Evolutionary conservation across 495 filamentous ascomycete genomes (phyloP), one percentile per base, ranked within the genome.

Genomic region (Penicillium odoratum): DNA sequence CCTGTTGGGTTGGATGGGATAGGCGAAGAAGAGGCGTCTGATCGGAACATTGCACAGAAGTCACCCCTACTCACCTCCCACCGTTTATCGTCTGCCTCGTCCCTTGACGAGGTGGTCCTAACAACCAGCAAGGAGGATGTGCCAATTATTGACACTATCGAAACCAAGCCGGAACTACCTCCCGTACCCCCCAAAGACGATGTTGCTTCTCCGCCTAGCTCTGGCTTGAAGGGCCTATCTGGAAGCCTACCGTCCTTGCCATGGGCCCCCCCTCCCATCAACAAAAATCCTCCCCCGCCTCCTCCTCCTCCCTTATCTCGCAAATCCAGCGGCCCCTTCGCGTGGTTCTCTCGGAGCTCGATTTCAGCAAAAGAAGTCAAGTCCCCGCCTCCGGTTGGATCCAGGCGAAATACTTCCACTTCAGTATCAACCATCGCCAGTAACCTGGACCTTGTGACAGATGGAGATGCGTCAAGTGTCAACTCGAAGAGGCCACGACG

Each of bases 261-360:
- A 59, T 84, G 81, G 81, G 76, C 33, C 57, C 56, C 69, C 34
- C 71, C 74, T 53, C 73, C 73, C 47, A 65, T 70, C 30, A 73
- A 73, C 50, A 76, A 77, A 55, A 71, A 69, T 38, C 66, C 64
- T 49, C 63, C 74, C 50, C 72, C 81, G 30, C 64, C 70, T 43
- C 69, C 81, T 33, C 73, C 75, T 28, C 74, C 80, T 29, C 74
- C 75, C 25, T 70, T 79, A 4, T 58, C 81, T 33, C 80, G 89
- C 68, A 93, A 91, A 67, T 75, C 90, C 25, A 89, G 86, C 44
- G 86, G 89, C 55, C 91, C 91, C 0, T 96, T 93, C 58, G 84
- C 89, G 18, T 94, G 89, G 90, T 81, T 95, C 48, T 92, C 90
- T n/a, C 80, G 91, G 58, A 88, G 82, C 65, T 86, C 85, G 10